These are phyloP conservation scores for Tuber aestivum DNA, from an alignment of 495 filamentous ascomycete genomes.

Conservation along the genomic window DNA sequence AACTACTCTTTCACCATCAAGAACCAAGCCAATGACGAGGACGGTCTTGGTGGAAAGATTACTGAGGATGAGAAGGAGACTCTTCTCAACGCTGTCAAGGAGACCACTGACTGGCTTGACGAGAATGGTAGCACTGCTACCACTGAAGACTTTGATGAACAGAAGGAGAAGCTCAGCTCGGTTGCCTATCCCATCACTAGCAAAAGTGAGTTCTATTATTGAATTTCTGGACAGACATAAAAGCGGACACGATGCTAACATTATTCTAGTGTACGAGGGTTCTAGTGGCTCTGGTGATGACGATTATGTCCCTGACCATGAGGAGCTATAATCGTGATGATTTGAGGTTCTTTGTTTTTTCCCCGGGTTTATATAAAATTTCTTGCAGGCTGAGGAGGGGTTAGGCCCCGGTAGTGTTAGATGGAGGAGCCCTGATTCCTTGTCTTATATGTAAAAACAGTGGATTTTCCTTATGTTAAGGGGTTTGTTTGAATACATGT, in stretches of 20 bases:
- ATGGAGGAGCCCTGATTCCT: neutral
- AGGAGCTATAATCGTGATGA: conserved; percentile 68
- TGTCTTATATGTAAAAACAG: conserved; percentile 2
- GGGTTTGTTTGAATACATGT: conserved; percentile 6
- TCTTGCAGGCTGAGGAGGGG: neutral
- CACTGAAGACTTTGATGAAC: conserved; percentile 95
- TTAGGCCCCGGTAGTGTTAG: neutral
- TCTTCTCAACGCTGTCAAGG: conserved; percentile 93
- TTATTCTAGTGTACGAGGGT: conserved; percentile 64
- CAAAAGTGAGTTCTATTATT: conserved; percentile 52
- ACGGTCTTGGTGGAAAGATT: conserved; percentile 95
- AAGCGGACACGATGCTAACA: conserved; percentile 18
- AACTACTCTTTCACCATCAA: conserved; percentile 96
- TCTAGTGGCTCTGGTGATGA: conserved; percentile 58
- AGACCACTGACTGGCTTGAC: conserved; percentile 93
- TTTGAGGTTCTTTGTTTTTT: conserved; percentile 29
- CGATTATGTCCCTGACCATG: conserved; percentile 72
- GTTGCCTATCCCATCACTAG: conserved; percentile 98
- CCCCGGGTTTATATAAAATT: neutral
- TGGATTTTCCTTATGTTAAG: neutral
- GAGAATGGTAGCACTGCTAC: conserved; percentile 84
- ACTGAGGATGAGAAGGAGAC: conserved; percentile 98
- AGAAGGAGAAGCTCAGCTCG: conserved; percentile 96
- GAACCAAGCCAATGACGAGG: conserved; percentile 98
- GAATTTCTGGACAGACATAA: neutral